phyloP scores from a whole-genome alignment of 192 early-diverging fungal genomes.

The Coemansia aciculifera region DNA sequence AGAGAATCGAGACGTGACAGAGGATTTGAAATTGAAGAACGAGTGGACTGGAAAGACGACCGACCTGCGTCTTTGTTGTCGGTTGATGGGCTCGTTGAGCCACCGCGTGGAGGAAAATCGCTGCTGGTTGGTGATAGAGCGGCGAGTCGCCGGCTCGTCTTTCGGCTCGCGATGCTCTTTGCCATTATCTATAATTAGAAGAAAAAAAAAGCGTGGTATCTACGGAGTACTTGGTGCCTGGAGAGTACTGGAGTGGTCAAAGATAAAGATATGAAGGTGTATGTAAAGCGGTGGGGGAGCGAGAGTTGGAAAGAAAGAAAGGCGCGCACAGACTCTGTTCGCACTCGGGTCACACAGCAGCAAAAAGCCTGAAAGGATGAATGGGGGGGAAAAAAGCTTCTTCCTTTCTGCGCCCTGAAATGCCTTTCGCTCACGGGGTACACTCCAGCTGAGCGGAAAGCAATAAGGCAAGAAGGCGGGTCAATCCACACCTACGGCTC shows the following conservation, averaged over 20 bases:
- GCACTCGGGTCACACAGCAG: background rate
- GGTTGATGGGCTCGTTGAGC: background rate
- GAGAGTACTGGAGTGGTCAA: background rate
- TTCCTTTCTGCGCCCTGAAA: background rate
- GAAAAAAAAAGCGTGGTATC: background rate
- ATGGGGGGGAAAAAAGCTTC: background rate
- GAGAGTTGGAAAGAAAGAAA: background rate
- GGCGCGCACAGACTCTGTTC: background rate
- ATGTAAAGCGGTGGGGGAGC: background rate
- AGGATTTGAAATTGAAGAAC: conserved; percentile 12
- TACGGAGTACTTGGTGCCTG: background rate
- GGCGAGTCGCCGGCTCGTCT: conserved; percentile 8
- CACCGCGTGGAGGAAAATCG: background rate
- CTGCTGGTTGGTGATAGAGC: background rate
- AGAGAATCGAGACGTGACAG: conserved; percentile 27
- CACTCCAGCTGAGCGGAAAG: background rate
- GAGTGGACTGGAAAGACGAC: conserved; percentile 20
- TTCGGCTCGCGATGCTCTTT: background rate
- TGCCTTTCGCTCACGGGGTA: background rate
- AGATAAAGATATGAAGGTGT: background rate
- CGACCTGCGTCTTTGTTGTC: conserved; percentile 7
- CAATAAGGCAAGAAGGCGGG: background rate
- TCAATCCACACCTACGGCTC: background rate
- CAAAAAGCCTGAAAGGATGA: background rate
- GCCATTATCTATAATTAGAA: background rate